Conservation (phyloP, 192 early-diverging fungal species). For the Lunasporangiospora selenospora region DNA sequence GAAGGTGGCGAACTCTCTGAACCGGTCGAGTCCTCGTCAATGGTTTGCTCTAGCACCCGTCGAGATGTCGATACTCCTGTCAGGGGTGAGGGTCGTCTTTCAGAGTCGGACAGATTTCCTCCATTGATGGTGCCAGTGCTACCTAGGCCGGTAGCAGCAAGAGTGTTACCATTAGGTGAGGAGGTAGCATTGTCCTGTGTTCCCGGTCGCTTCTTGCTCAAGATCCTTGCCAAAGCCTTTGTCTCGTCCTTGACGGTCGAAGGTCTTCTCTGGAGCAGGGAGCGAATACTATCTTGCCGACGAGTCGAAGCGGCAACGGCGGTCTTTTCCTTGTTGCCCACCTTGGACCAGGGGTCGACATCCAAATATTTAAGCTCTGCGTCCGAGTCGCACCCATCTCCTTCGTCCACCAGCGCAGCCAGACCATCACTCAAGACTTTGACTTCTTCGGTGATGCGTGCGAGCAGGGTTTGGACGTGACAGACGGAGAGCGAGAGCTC, state of each 20-base stretch:
- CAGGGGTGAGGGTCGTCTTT: too few relatives aligned
- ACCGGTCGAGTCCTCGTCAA: slow-evolving; percentile 31
- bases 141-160: too few relatives aligned
- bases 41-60: slow-evolving; percentile 39
- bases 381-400: slow-evolving; percentile 26
- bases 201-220: slow-evolving; percentile 28
- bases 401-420: slow-evolving; percentile 20
- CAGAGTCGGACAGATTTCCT: too few relatives aligned
- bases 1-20: slow-evolving; percentile 32
- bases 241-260: slow-evolving; percentile 49
- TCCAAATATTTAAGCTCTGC: slow-evolving; percentile 43
- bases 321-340: slow-evolving; percentile 29
- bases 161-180: too few relatives aligned
- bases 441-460: slow-evolving; percentile 38
- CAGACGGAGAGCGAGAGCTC: slow-evolving; percentile 33
- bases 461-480: slow-evolving; percentile 39
- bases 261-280: slow-evolving; percentile 36
- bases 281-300: slow-evolving; percentile 36
- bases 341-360: slow-evolving; percentile 49
- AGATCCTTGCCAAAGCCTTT: slow-evolving; percentile 39
- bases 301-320: neutral
- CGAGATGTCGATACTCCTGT: too few relatives aligned
- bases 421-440: slow-evolving; percentile 41
- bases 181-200: too few relatives aligned
- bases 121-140: too few relatives aligned